phyloP scores from a whole-genome alignment of 345 rosid genomes.

The Arabis alpina region DNA sequence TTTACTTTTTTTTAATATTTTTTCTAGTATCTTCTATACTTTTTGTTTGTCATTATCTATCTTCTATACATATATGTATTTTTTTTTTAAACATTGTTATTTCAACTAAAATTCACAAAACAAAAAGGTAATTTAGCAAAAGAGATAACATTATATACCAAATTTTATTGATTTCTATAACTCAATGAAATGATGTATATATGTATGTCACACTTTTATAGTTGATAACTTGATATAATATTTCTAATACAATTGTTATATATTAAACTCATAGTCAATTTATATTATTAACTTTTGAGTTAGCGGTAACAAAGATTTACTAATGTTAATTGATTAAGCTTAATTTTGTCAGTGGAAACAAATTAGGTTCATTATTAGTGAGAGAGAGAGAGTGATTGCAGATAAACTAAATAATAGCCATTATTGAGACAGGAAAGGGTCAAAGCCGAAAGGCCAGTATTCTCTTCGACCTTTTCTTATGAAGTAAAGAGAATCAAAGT shows the following conservation, averaged over 20 bases:
- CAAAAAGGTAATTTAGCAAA: no score
- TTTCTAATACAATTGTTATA: background rate
- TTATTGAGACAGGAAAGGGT: background rate
- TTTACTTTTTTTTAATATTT: background rate
- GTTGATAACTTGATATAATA: no score
- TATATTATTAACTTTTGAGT: background rate
- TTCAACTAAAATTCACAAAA: no score
- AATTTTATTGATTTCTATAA: no score
- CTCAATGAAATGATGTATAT: no score
- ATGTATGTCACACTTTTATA: no score
- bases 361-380: background rate
- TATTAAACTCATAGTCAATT: no score
- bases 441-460: background rate
- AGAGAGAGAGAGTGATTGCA: background rate
- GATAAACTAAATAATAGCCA: background rate
- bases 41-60: no score
- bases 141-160: no score
- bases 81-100: no score
- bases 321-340: background rate
- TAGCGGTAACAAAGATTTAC: background rate
- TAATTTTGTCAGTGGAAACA: background rate
- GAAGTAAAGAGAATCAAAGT: conserved; percentile 10
- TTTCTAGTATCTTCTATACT: background rate
- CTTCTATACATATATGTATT: no score
- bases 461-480: background rate